Percentiles rank a stretch among this genome's conserved stretches.
Evolutionary conservation across 2,329 filamentous ascomycete genomes (phyloP).

Genomic region (Exophiala sp.): DNA sequence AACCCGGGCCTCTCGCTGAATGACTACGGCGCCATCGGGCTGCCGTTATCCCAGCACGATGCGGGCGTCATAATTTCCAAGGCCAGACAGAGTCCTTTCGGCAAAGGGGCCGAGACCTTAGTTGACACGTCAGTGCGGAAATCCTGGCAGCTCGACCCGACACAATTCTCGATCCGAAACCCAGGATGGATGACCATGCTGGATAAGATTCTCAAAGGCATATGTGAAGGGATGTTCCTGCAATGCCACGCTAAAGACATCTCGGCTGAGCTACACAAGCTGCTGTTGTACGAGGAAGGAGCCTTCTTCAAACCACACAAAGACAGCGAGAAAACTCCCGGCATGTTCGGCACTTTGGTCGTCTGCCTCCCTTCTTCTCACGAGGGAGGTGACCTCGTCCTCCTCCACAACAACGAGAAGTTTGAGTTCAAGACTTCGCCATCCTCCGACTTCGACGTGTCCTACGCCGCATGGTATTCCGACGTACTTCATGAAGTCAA

Average conservation of each 20-base stretch:
- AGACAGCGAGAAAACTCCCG: slow-evolving; percentile 44
- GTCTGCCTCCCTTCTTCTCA: slow-evolving; percentile 47
- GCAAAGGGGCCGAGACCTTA: slow-evolving; percentile 38
- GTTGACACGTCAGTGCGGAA: slow-evolving; percentile 41
- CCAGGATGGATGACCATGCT: slow-evolving; percentile 33
- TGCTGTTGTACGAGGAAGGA: slow-evolving; percentile 48
- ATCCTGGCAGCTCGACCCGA: slow-evolving; percentile 41
- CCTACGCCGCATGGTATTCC: slow-evolving; percentile 42
- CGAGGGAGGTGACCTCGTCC: slow-evolving; percentile 43
- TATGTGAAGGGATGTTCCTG: slow-evolving; percentile 9
- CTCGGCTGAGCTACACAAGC: slow-evolving; percentile 41
- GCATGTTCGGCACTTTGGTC: slow-evolving; percentile 49
- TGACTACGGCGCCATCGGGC: slow-evolving; percentile 16
- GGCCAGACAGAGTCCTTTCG: slow-evolving; percentile 32
- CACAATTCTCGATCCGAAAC: slow-evolving; percentile 37
- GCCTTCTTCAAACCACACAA: slow-evolving; percentile 46
- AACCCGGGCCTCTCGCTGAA: slow-evolving; percentile 23
- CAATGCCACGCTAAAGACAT: slow-evolving; percentile 29
- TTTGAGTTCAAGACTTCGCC: slow-evolving; percentile 32
- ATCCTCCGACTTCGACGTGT: slow-evolving; percentile 30
- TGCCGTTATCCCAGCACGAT: slow-evolving; percentile 23
- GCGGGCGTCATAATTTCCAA: slow-evolving; percentile 23
- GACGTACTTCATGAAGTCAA: slow-evolving; percentile 50
- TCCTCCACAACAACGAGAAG: slow-evolving; percentile 37
- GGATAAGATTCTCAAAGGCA: neutral